Conservation (phyloP, 1,139 yeast species). For the Neolecta irregularis region DNA sequence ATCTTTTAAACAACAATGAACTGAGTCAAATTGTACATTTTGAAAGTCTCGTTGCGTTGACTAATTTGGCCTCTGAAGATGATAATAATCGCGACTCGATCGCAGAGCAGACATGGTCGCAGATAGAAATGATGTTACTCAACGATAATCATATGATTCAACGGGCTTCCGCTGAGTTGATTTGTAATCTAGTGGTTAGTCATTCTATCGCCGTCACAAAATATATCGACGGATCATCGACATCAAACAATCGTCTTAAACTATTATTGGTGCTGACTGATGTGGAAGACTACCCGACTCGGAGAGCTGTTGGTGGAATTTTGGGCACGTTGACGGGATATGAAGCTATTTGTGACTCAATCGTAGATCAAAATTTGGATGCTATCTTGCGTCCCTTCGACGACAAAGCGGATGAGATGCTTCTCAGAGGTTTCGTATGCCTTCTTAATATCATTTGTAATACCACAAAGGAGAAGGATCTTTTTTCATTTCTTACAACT, state of each 20-base stretch:
- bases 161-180: conserved; percentile 26
- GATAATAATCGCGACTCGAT: conserved; percentile 25
- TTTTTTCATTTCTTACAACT: conserved; percentile 1
- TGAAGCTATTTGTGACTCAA: conserved; percentile 22
- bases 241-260: conserved; percentile 19
- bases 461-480: not conserved
- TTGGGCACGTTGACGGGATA: conserved; percentile 27
- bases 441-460: not conserved
- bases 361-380: conserved; percentile 11
- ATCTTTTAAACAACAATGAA: conserved; percentile 6
- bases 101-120: conserved; percentile 26
- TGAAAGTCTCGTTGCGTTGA: conserved; percentile 34
- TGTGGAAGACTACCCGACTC: conserved; percentile 23
- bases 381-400: not conserved
- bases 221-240: conserved; percentile 21
- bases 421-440: conserved; percentile 2
- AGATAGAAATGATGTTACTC: conserved; percentile 26
- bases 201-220: conserved; percentile 25
- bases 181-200: conserved; percentile 27
- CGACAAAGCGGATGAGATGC: conserved; percentile 1
- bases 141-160: conserved; percentile 24
- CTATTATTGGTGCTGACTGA: conserved; percentile 23
- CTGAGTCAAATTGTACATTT: conserved; percentile 32
- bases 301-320: conserved; percentile 29
- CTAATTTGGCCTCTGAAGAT: conserved; percentile 33